These are phyloP conservation scores for Prunus yedoensis DNA, from an alignment of 331 rosid genomes.

Conservation along the genomic window DNA sequence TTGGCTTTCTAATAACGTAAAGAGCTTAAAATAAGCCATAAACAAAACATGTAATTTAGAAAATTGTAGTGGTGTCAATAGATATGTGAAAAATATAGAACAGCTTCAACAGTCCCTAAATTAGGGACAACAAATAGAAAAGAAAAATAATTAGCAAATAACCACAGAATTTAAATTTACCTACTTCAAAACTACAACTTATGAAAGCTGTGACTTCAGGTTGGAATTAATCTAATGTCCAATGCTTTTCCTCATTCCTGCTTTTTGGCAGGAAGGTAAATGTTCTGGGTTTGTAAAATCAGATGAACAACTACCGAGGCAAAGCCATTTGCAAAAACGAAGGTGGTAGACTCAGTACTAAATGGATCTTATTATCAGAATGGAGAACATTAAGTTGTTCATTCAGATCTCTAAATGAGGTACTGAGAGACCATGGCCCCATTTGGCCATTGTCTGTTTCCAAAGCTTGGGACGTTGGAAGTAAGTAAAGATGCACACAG, in stretches of 20 bases:
- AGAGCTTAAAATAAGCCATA: not conserved
- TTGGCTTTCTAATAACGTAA: not conserved
- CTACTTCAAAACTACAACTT: not conserved
- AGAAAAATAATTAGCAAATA: not conserved
- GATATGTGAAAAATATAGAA: not conserved
- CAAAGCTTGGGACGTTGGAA: not conserved
- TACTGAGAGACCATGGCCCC: not conserved
- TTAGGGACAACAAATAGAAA: not conserved
- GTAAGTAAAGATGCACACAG: constrained; percentile 1
- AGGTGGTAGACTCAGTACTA: not conserved
- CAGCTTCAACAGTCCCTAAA: not conserved
- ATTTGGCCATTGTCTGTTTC: not conserved
- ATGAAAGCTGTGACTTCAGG: not conserved
- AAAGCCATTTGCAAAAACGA: not conserved
- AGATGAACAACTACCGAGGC: not conserved
- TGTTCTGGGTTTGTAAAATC: not conserved
- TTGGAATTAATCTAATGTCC: not conserved
- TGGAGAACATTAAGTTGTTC: not conserved
- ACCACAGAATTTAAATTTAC: not conserved
- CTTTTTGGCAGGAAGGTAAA: not conserved
- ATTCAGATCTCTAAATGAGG: not conserved
- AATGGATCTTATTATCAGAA: not conserved
- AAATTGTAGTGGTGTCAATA: not conserved
- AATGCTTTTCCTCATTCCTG: not conserved
- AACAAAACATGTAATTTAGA: not conserved